Base-by-base conservation (phyloP, 805 yeast species). In the Sungouiella thailandica region DNA sequence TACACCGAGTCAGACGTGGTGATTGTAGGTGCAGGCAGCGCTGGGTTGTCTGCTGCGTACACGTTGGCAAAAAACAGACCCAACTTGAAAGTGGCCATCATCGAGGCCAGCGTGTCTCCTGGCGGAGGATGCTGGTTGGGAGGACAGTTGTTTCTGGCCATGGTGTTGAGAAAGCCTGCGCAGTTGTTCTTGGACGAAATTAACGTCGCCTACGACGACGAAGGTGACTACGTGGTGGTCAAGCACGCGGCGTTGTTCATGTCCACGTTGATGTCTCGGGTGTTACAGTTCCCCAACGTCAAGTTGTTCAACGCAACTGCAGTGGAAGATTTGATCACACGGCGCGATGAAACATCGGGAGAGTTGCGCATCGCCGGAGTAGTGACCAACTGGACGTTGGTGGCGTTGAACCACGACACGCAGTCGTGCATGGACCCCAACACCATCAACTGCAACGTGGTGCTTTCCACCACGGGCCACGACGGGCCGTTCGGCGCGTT, bases 401-500 rank as follows among this genome's bases (percentile, higher is more conserved):
- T 82, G 16, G 65, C 87, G 4, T 69, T 78, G 72, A 79, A 80
- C 57, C 89, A 82, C 52, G 83, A 78, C 53, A 75, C 76, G 36
- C 89, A 82, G 58, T 76, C 83, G 10, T 82, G 89, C 57, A 82
- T 82, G 88, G 89, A 81, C 54, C 88, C 89, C 31, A 80, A 81
- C 64, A 81, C 86, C 40, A 78, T 82, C 65, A 82, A 81, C 50
- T 66, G 69, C 40, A 55, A 65, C 53, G 76, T 83, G 36, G 76
- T 82, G 37, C 65, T 83, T 37, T 80, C 87, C 11, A 76, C 87
- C 42, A 76, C 86, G 20, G 90, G 89, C 39, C 89, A 82, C 53
- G 90, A 82, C 55, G 89, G 90, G 50, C 88, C 87, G 33, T 79
- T 81, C 61, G 89, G 89, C 39, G 88, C 89, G 6, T 80, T 80